Percentiles rank a stretch among this genome's conserved stretches.
phyloP scores from a whole-genome alignment of 2,329 filamentous ascomycete genomes.

The Fusarium poae region DNA sequence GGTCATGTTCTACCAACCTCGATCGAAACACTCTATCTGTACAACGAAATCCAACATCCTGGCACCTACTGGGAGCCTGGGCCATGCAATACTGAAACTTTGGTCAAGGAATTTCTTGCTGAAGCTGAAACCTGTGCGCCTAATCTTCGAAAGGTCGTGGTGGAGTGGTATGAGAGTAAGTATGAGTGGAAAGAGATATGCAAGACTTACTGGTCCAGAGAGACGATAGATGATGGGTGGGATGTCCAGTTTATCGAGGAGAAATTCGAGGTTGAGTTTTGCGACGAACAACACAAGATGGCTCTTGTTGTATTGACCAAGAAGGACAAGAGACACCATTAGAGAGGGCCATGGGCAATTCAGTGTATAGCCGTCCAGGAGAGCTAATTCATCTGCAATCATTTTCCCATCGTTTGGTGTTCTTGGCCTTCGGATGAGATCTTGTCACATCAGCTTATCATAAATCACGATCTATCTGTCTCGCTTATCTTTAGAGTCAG shows the following conservation, averaged over 20 bases:
- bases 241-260: background rate
- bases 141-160: conserved; percentile 13
- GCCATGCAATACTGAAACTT: background rate
- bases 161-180: background rate
- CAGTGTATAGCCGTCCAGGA: background rate
- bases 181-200: accelerated
- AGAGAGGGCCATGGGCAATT: background rate
- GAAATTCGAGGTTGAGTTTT: background rate
- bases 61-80: background rate
- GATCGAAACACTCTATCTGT: conserved; percentile 13
- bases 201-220: background rate
- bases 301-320: background rate
- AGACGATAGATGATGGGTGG: background rate
- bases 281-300: background rate
- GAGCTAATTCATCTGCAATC: background rate
- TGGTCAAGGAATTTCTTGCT: background rate
- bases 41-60: background rate
- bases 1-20: conserved; percentile 5
- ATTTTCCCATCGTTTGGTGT: background rate
- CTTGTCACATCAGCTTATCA: conserved; percentile 16
- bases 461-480: conserved; percentile 11
- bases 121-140: background rate
- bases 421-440: background rate
- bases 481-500: conserved; percentile 22
- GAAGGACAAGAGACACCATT: background rate